Percentiles rank a stretch among this genome's conserved stretches.
phyloP scores from a whole-genome alignment of 257 asterid species.

The Cruciata laevipes region DNA sequence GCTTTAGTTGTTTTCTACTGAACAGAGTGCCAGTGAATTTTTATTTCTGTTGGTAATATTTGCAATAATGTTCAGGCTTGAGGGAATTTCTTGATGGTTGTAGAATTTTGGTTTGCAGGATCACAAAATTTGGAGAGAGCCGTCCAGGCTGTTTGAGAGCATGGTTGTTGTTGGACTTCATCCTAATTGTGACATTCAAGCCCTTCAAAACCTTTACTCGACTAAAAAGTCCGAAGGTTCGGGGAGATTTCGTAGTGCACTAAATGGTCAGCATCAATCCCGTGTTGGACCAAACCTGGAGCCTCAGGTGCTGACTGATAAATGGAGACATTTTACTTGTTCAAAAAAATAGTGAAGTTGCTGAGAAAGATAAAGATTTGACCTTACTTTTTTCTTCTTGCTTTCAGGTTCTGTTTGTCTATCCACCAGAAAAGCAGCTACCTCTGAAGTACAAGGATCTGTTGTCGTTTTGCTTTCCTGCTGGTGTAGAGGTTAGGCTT shows the following conservation, averaged over 20 bases:
- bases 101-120: conserved; percentile 51
- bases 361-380: conserved; percentile 8
- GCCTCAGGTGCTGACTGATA: conserved; percentile 65
- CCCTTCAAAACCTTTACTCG: conserved; percentile 82
- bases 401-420: conserved; percentile 90
- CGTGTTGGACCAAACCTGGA: conserved; percentile 95
- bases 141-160: conserved; percentile 85
- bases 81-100: conserved; percentile 31
- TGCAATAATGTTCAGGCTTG: conserved; percentile 6
- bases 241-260: conserved; percentile 67
- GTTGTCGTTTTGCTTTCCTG: conserved; percentile 94
- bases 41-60: not conserved
- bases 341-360: not conserved
- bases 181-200: conserved; percentile 78
- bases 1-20: not conserved
- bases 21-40: not conserved
- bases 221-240: conserved; percentile 73
- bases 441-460: conserved; percentile 96
- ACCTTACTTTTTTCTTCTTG: conserved; percentile 18
- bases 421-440: conserved; percentile 94
- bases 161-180: conserved; percentile 97
- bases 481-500: conserved; percentile 82
- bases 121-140: conserved; percentile 88
- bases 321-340: not conserved
- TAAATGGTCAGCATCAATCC: conserved; percentile 70